phyloP scores from a whole-genome alignment of 768 basidiomycete genomes.

The Podaxis sp. region DNA sequence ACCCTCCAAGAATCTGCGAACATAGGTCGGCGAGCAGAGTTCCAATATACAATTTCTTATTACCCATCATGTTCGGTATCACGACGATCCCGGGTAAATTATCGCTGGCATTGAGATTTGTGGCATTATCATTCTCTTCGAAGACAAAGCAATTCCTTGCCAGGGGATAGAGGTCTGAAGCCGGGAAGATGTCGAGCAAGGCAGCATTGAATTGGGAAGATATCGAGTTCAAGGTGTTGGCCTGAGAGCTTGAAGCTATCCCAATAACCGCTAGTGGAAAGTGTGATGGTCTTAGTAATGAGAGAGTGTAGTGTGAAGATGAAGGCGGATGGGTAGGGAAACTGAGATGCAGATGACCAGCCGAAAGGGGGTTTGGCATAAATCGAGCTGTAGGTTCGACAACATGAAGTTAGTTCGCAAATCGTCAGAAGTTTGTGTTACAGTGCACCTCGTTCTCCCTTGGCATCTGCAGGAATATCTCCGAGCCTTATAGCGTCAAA shows the following conservation, averaged over 20 bases:
- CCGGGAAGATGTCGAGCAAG: constrained; percentile 65
- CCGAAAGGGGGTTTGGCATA: constrained; percentile 72
- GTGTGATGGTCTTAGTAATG: constrained; percentile 75
- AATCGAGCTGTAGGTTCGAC: constrained; percentile 55
- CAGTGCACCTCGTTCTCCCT: constrained; percentile 70
- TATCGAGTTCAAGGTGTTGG: constrained; percentile 51
- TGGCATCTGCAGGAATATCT: constrained; percentile 79
- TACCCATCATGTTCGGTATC: constrained; percentile 84
- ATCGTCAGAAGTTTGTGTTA: not conserved
- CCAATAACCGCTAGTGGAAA: constrained; percentile 91
- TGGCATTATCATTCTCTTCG: constrained; percentile 64
- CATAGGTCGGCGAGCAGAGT: constrained; percentile 88
- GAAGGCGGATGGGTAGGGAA: constrained; percentile 77
- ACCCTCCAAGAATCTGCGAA: constrained; percentile 82
- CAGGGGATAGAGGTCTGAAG: constrained; percentile 69
- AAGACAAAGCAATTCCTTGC: constrained; percentile 85
- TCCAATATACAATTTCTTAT: constrained; percentile 85
- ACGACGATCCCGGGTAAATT: constrained; percentile 65
- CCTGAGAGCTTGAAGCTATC: constrained; percentile 67
- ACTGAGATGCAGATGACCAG: constrained; percentile 79
- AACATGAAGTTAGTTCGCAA: constrained; percentile 13
- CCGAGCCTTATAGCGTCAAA: constrained; percentile 75
- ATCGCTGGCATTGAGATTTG: constrained; percentile 56
- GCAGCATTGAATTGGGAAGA: constrained; percentile 66
- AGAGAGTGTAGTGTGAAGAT: constrained; percentile 63